Conservation (phyloP, 257 asterid species). For the Fraxinus cuspidata region DNA sequence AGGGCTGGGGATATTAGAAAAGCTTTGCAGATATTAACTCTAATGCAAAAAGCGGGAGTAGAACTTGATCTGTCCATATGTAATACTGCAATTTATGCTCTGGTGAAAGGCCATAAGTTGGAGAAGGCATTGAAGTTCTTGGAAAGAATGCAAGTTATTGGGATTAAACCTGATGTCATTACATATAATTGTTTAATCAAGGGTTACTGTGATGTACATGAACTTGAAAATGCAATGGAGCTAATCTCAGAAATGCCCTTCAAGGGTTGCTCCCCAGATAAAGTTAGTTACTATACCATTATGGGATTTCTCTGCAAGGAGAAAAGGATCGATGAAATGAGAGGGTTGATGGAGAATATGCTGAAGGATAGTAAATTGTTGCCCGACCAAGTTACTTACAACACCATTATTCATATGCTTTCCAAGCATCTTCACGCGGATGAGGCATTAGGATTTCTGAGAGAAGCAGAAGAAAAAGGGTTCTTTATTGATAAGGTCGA, state of each 20-base stretch:
- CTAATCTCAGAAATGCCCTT: conserved; percentile 71
- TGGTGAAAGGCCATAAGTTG: conserved; percentile 75
- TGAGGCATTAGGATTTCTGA: conserved; percentile 68
- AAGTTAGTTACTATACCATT: conserved; percentile 71
- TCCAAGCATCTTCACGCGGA: conserved; percentile 73
- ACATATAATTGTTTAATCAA: conserved; percentile 81
- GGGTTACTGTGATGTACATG: conserved; percentile 75
- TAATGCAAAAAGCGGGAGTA: conserved; percentile 76
- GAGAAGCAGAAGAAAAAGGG: conserved; percentile 74
- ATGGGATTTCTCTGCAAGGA: conserved; percentile 72
- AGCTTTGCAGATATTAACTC: conserved; percentile 71
- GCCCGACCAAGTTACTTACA: conserved; percentile 79
- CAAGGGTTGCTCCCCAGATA: conserved; percentile 76
- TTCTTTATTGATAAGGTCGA: conserved; percentile 72
- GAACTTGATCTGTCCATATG: conserved; percentile 67
- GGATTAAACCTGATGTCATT: conserved; percentile 64
- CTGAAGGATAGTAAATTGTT: conserved; percentile 49
- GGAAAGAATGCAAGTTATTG: conserved; percentile 75
- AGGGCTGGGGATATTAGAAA: conserved; percentile 87
- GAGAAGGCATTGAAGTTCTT: conserved; percentile 77
- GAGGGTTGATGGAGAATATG: conserved; percentile 71
- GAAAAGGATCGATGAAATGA: conserved; percentile 60
- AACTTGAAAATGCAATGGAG: conserved; percentile 57
- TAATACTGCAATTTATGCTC: conserved; percentile 75
- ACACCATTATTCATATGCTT: conserved; percentile 68